These are phyloP conservation scores for Phellopilus nigrolimitatus DNA, from an alignment of 1,284 basidiomycete genomes.

Conservation along the genomic window DNA sequence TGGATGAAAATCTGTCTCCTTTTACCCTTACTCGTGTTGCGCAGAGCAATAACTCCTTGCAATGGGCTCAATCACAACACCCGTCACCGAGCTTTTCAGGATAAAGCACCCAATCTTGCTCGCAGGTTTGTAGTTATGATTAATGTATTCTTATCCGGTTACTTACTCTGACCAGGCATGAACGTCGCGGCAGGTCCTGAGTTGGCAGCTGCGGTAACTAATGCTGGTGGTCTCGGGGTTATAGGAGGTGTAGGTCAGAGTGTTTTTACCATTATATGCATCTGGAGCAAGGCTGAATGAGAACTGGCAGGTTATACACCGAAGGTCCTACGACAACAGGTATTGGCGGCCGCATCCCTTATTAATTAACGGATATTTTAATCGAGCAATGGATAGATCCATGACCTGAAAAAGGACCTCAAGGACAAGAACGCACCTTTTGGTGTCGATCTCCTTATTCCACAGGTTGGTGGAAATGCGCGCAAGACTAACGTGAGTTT, in stretches of 20 bases:
- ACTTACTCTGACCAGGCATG: conserved; percentile 49
- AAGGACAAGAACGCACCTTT: conserved; percentile 73
- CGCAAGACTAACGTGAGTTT: conserved; percentile 77
- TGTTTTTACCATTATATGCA: not conserved
- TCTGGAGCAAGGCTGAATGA: not conserved
- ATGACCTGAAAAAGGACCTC: conserved; percentile 65
- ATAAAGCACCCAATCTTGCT: conserved; percentile 87
- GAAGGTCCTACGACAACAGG: conserved; percentile 66
- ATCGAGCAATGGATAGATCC: conserved; percentile 46
- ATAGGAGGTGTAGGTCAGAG: conserved; percentile 66
- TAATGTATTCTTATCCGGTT: not conserved
- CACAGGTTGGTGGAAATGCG: conserved; percentile 75
- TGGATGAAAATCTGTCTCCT: too few relatives aligned
- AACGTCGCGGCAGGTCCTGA: conserved; percentile 86
- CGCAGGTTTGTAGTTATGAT: conserved; percentile 48
- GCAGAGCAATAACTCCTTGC: too few relatives aligned
- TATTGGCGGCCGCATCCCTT: conserved; percentile 26
- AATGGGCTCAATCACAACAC: conserved; percentile 64
- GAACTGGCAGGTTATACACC: conserved; percentile 55
- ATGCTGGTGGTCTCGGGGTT: conserved; percentile 83
- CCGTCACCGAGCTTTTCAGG: conserved; percentile 78
- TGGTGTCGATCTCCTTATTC: conserved; percentile 83
- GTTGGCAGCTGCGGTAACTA: conserved; percentile 82
- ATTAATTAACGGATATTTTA: not conserved
- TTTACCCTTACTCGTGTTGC: too few relatives aligned